Evolutionary conservation across 2,329 filamentous ascomycete genomes (phyloP), one percentile per base, ranked within the genome.

Genomic region (Colletotrichum graminicola): DNA sequence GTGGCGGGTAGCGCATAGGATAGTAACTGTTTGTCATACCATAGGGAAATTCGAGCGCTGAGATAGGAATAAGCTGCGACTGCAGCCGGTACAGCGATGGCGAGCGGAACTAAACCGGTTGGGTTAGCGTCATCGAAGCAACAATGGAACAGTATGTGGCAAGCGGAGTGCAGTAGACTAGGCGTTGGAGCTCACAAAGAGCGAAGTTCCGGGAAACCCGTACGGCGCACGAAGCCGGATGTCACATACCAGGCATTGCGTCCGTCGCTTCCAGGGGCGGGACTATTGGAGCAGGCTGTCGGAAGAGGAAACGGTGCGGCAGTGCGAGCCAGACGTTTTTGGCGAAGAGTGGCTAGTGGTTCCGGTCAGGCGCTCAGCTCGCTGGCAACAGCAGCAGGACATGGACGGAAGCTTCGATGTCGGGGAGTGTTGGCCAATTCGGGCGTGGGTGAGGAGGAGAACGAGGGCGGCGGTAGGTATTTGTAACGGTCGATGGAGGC

Each of bases 1-100:
- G 83, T 75, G 23, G 86, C 80, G 39, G 84, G 85, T 16, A 89
- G 47, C 49, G 89, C 80, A 63, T 86, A 85, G 43, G 82, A 84
- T n/a, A 95, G 76, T 21, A 94, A 79, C 10, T 81, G 78, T 54
- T 84, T 79, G 80, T 97, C 94, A 78, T 93, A 90, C 78, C 85
- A 90, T 55, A 95, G 75, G 8, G 88, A 86, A 70, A 86, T 87
- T 78, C 88, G 90, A 52, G 92, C 94, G 78, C 96, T 94, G 75
- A 95, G 80, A 79, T 97, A 97, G 41, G 93, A 92, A n/a, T 92
- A 83, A 5, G 87, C 86, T 5, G 92, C 92, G 39, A 87, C 86
- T 55, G 89, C 87, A 21, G 91, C 91, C 23, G 92, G 90, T 36
- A 87, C 83, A 8, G 89, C 84, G 60, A 90, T 73, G 29, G 83